A percentile compares a stretch with the other conserved stretches of the same genome.
Evolutionary conservation across 768 basidiomycete species (phyloP).

Genomic region (Sarcodon sp.): DNA sequence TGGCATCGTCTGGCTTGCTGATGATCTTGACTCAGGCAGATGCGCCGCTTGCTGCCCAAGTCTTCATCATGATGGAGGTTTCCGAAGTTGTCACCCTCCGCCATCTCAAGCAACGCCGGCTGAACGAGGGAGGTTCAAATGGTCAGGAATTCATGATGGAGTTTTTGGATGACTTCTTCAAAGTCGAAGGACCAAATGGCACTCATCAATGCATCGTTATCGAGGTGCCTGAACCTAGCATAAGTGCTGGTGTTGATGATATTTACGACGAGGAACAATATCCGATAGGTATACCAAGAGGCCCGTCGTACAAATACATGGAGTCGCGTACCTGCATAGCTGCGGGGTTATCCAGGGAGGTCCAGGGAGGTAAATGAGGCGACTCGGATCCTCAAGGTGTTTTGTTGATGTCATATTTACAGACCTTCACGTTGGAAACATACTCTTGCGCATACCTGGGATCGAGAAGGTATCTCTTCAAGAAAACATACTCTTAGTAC

Average conservation of each 20-base stretch:
- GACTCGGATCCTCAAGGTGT: too few relatives aligned
- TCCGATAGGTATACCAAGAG: not conserved
- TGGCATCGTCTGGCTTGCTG: conserved; percentile 17
- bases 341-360: not conserved
- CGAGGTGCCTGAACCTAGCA: not conserved
- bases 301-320: not conserved
- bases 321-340: not conserved
- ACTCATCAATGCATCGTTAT: not conserved
- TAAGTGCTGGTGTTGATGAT: not conserved
- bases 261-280: not conserved
- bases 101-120: too few relatives aligned
- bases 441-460: too few relatives aligned
- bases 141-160: not conserved
- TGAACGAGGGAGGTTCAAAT: too few relatives aligned
- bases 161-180: not conserved
- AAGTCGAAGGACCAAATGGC: not conserved
- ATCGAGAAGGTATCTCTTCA: too few relatives aligned
- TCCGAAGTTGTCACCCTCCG: not conserved
- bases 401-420: too few relatives aligned
- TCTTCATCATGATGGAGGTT: not conserved
- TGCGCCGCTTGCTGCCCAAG: not conserved
- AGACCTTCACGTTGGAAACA: too few relatives aligned
- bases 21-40: conserved; percentile 9
- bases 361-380: not conserved
- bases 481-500: too few relatives aligned